Base-by-base conservation (phyloP, 805 yeast genomes). In the Candida sithepensis region DNA sequence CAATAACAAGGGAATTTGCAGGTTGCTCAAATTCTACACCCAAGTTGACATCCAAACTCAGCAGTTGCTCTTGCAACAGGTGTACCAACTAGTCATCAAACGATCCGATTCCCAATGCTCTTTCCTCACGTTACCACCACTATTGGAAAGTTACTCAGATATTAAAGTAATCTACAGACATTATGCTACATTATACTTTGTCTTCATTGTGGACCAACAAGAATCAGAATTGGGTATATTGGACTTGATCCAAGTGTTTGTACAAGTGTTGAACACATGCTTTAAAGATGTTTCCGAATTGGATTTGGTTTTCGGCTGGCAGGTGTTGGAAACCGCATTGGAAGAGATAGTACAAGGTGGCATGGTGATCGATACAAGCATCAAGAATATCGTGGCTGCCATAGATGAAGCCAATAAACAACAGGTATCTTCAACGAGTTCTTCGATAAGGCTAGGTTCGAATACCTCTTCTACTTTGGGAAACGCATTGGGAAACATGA, bases 221-320 rank as follows among this genome's bases (percentile, higher is more conserved):
- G 99, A 94, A 66, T 82, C 91, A 24, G 98, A 94, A 66, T 74
- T 94, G 37, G 98, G 98, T 1, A 92, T 92, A 42, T 68, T 94
- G 40, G 99, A 94, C 65, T 70, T 94, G 61, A 92, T 94, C 48
- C 99, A 94, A 65, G 97, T 94, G 39, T 92, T 94, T 73, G 99
- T 94, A 3, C 97, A 94, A 65, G 86, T 96, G 45, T 74, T 94
- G 54, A 96, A 94, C 64, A 81, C 85, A 49, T 94, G 99, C 66
- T 94, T 94, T 68, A 84, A 83, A 51, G 91, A 90, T 60, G 99
- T 94, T 6, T 91, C 97, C 65, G 99, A 94, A 63, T 74, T 94
- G 56, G 99, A 94, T 68, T 74, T 94, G 52, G 97, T 94, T n/a
- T 92, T 91, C 69, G 97, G 97, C 16, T 94, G 99, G 98, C 97